These are phyloP conservation scores for Cichorium intybus DNA, from an alignment of 140 eudicot species.

Conservation along the genomic window DNA sequence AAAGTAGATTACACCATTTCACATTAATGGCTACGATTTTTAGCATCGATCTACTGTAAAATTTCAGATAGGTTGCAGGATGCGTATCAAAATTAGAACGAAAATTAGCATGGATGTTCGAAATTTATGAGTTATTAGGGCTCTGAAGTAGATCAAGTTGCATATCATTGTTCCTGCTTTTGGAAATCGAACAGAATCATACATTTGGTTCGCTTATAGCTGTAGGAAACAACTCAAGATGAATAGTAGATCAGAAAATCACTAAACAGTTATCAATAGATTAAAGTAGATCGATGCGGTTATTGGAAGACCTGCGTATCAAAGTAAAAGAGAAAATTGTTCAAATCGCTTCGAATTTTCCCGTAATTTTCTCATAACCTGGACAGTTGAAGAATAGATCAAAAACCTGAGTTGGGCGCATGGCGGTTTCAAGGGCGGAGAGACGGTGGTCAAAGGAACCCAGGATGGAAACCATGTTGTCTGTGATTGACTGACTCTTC, in stretches of 20 bases:
- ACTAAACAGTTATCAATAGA: not conserved
- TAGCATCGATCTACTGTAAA: constrained; percentile 10
- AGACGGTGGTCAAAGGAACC: constrained; percentile 94
- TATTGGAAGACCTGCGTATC: constrained; percentile 7
- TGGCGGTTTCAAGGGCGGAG: constrained; percentile 90
- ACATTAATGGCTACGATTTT: not conserved
- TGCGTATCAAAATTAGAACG: not conserved
- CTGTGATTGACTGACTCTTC: constrained; percentile 77
- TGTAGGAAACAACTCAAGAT: not conserved
- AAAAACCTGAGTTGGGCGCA: constrained; percentile 86
- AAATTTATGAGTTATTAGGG: constrained; percentile 9
- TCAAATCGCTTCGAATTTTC: constrained; percentile 7
- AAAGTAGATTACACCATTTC: not conserved
- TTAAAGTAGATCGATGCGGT: constrained; percentile 10
- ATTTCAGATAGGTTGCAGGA: not conserved
- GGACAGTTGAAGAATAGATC: not conserved
- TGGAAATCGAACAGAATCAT: no score
- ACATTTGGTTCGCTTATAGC: no score
- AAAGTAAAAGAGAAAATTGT: not conserved
- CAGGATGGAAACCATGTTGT: constrained; percentile 66
- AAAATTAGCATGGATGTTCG: constrained; percentile 4
- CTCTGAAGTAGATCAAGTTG: constrained; percentile 8
- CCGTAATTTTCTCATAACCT: not conserved
- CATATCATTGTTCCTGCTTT: not conserved
- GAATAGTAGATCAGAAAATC: constrained; percentile 10